phyloP scores from a whole-genome alignment of 108 stramenopile genomes.

The Skeletonema marinoi region DNA sequence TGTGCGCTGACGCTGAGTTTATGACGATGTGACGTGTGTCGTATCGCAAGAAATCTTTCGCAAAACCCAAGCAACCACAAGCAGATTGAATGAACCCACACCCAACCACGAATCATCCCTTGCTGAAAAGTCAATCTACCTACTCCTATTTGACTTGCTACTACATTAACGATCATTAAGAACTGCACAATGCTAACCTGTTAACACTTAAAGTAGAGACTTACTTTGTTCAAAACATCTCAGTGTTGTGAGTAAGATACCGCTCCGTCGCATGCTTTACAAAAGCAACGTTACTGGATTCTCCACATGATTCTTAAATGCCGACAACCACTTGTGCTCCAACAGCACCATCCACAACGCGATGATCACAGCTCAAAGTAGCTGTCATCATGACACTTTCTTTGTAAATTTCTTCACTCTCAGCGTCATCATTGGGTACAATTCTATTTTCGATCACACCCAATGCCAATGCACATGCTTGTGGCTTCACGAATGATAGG shows the following conservation, averaged over 20 bases:
- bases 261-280: slow-evolving; percentile 13
- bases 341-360: slow-evolving; percentile 98
- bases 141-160: background rate
- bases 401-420: slow-evolving; percentile 82
- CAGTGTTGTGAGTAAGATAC: background rate
- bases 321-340: slow-evolving; percentile 95
- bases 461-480: slow-evolving; percentile 93
- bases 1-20: too few species aligned
- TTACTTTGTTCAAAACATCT: background rate
- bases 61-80: too few species aligned
- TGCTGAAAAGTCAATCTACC: too few species aligned
- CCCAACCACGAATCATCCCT: too few species aligned
- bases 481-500: slow-evolving; percentile 97
- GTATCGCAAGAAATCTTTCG: background rate
- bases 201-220: background rate
- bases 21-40: background rate
- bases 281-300: slow-evolving; percentile 77
- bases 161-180: background rate
- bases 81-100: too few species aligned
- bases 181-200: background rate
- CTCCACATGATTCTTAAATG: slow-evolving; percentile 92
- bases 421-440: slow-evolving; percentile 84
- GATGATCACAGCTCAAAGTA: slow-evolving; percentile 97
- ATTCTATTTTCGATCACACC: slow-evolving; percentile 92
- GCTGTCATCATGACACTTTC: slow-evolving; percentile 92